Evolutionary conservation across 2,329 filamentous ascomycete species (phyloP), one percentile per base, ranked within the genome.

Genomic region (Fusarium tuaranense): DNA sequence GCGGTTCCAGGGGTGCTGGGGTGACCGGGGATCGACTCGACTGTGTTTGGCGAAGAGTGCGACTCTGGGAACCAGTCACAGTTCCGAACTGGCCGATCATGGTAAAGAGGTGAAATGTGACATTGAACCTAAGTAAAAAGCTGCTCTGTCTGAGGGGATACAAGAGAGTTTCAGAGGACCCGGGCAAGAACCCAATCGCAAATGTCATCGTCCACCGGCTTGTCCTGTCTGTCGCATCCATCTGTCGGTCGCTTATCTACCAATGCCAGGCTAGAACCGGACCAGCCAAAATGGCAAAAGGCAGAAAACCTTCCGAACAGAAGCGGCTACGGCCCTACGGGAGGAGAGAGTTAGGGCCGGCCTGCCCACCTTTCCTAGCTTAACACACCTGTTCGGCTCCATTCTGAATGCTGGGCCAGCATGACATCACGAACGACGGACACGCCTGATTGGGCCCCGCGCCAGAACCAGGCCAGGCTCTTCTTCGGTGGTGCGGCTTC

Each of bases 401-500:
- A 51, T 48, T 25, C 48, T 27, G 44, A 7, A 36, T 62, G 36
- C 59, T 48, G 25, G 39, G 27, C 41, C 60, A 60, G 67, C 62
- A 76, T 76, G 72, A 76, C 74, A 76, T 76, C 74, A 76, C 71
- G 44, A 48, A 36, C 48, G 51, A 36, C 58, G 57, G 30, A 32
- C 39, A 38, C 25, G 30, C 53, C 30, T 72, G 69, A 76, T 76
- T 76, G 74, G 73, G 34, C 44, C 48, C 53, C 30, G 34, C 46
- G 63, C 57, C 34, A 32, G 12, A 8, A 16, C 32, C 55, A 36
- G 30, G 22, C 32, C 65, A 66, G 74, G 74, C 69, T 76, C 71
- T 76, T 75, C 66, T 36, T 76, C 74, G 74, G 74, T 76, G 73
- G 70, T 74, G 70, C 66, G 74, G 58, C 67, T 76, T 74, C 74